A percentile compares a stretch with the other conserved stretches of the same genome.
These are phyloP conservation scores for Raffaelea albimanens DNA, from an alignment of 2,329 filamentous ascomycete species.

Conservation along the genomic window DNA sequence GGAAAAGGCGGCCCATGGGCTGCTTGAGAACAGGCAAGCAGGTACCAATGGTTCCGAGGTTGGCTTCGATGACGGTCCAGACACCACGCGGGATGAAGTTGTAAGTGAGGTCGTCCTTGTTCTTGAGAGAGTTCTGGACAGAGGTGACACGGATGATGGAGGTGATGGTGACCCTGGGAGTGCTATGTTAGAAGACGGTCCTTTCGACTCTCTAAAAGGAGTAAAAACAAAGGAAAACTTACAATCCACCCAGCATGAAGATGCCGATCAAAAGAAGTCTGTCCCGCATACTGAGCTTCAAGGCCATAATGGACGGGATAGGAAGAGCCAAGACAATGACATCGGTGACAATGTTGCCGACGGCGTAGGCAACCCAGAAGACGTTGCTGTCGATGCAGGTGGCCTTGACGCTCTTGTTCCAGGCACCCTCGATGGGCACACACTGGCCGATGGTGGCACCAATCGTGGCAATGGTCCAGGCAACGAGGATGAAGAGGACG, in stretches of 20 bases:
- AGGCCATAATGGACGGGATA: constrained; percentile 33
- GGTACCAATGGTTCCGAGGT: constrained; percentile 15
- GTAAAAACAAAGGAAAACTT: constrained; percentile 13
- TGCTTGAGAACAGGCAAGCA: constrained; percentile 16
- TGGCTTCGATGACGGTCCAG: constrained; percentile 17
- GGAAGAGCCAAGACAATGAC: constrained; percentile 35
- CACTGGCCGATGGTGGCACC: constrained; percentile 40
- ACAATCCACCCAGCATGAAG: constrained; percentile 33
- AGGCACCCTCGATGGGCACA: constrained; percentile 34
- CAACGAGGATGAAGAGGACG: constrained; percentile 30
- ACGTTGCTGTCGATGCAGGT: constrained; percentile 34
- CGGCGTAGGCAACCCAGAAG: constrained; percentile 41
- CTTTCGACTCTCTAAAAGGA: too few species aligned
- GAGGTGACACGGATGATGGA: constrained; percentile 8
- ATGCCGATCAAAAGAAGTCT: constrained; percentile 32
- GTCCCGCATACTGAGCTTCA: constrained; percentile 30
- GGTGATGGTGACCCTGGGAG: constrained; percentile 7
- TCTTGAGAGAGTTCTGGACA: constrained; percentile 9
- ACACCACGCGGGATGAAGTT: constrained; percentile 11
- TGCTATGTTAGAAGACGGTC: neutral
- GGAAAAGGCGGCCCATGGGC: constrained; percentile 13
- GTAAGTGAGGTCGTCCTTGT: constrained; percentile 7
- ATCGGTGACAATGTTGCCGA: constrained; percentile 36
- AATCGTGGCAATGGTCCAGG: constrained; percentile 36
- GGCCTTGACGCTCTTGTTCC: constrained; percentile 31